Conservation (phyloP, 2,329 filamentous ascomycete genomes). For the Colletotrichum sublineola region DNA sequence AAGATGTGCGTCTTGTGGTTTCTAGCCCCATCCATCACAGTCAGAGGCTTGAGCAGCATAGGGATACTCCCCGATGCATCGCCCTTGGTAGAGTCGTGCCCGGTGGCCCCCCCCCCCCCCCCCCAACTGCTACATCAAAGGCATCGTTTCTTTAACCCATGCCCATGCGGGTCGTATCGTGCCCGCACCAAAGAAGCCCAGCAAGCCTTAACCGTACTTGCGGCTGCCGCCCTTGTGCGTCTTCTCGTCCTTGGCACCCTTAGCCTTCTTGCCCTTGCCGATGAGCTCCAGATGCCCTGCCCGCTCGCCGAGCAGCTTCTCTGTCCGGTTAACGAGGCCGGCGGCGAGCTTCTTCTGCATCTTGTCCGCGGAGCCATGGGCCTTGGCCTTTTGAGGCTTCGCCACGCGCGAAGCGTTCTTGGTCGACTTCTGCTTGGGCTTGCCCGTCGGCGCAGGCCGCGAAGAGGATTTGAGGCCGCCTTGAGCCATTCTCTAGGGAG, state of each 20-base stretch:
- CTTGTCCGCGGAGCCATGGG: conserved; percentile 62
- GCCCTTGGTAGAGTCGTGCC: background rate
- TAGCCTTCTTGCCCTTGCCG: conserved; percentile 65
- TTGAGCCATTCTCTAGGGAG: conserved; percentile 63
- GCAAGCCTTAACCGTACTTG: conserved; percentile 65
- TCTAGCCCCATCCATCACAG: background rate
- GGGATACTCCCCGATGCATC: background rate
- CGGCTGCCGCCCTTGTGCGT: conserved; percentile 62
- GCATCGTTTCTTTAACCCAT: background rate
- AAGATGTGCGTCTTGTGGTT: background rate
- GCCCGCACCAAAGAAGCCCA: background rate
- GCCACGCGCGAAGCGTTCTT: conserved; percentile 60
- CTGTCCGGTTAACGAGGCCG: conserved; percentile 67
- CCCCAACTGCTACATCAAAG: background rate
- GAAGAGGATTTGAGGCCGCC: conserved; percentile 64
- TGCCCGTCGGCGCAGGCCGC: conserved; percentile 56
- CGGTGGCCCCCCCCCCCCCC: background rate
- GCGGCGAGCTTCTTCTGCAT: conserved; percentile 67
- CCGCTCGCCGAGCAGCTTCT: conserved; percentile 69
- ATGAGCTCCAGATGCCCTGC: conserved; percentile 72
- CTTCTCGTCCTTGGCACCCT: conserved; percentile 52
- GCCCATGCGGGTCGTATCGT: background rate
- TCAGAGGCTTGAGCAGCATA: background rate
- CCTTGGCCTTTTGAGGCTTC: conserved; percentile 63
- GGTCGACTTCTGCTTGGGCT: conserved; percentile 49